phyloP scores from a whole-genome alignment of 106 monocot genomes.

The Amphibolis antarctica region DNA sequence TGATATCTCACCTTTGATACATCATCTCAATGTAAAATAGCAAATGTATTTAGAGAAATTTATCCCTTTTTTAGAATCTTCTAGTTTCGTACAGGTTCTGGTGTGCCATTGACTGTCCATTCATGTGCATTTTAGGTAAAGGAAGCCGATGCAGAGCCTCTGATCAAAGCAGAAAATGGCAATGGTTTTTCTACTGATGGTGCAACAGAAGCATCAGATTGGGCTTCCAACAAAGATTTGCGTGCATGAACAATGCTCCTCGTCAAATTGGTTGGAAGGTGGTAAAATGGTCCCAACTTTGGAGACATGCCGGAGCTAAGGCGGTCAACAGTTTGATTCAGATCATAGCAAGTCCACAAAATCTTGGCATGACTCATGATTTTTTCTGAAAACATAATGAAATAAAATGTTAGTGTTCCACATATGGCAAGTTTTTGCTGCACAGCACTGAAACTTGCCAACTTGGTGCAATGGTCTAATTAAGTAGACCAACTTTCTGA shows the following conservation, averaged over 20 bases:
- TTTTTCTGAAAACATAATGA: too few species aligned
- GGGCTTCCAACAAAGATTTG: background rate
- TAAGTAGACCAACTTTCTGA: background rate
- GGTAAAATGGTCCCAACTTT: background rate
- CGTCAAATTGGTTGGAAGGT: background rate
- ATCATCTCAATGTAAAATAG: too few species aligned
- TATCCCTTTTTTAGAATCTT: too few species aligned
- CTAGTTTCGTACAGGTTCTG: background rate
- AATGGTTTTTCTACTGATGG: background rate
- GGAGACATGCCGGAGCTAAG: background rate
- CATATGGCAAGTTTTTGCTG: too few species aligned
- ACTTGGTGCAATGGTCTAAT: too few species aligned
- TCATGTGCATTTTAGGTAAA: background rate
- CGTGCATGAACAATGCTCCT: background rate
- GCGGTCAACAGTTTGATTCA: background rate
- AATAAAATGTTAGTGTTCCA: too few species aligned
- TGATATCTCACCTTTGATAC: too few species aligned
- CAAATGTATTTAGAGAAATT: too few species aligned
- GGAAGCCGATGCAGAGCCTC: background rate
- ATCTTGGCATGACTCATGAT: too few species aligned
- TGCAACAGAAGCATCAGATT: constrained; percentile 1
- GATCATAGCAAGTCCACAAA: background rate
- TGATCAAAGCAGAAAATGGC: background rate
- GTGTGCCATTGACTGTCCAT: background rate
- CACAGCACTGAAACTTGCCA: too few species aligned